Evolutionary conservation across 1,284 basidiomycete genomes (phyloP), one percentile per base, ranked within the genome.

Genomic region (Ganoderma meredithae): DNA sequence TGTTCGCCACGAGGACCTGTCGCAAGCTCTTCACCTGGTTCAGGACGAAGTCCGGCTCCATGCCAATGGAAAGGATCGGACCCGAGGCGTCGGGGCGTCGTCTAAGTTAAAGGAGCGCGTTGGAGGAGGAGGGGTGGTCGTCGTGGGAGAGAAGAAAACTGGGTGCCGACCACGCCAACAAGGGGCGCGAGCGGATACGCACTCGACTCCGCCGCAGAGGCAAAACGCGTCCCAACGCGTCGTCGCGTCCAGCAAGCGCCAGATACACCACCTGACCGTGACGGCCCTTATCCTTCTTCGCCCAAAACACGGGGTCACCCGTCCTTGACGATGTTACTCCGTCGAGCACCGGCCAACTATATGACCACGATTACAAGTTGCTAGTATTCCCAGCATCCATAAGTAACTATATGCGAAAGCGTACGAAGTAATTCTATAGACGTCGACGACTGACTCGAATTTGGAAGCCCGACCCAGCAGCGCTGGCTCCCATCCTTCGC

Each of bases 341-440:
- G n/a, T 44, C 43, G 7, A 25, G n/a, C 47, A 12, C 10, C n/a
- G 47, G 25, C 4, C 60, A 22, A 25, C n/a, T n/a, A 8, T 22
- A 47, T 61, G 59, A 52, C 25, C 39, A 63, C 60, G 22, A 72
- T 72, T 72, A 72, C 69, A 72, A 70, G 67, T 47, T 71, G 71
- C 71, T 66, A 66, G 69, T 44, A 22, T 66, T 68, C 69, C 71
- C 65, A 70, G 71, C 71, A 70, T 65, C 71, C 64, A 60, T 69
- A 67, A 69, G 69, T 71, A 71, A 71, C 71, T 72, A 71, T 69
- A 72, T 68, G 68, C 68, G 64, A 71, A 67, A 72, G 71, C 64
- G 71, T 72, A 71, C 64, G 66, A 69, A 69, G 68, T 69, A 72
- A 69, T 68, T 72, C 71, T 72, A 72, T 69, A 64, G 66, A 69